Evolutionary conservation across 225 moss, liverwort and hornwort species (phyloP), one percentile per base, ranked within the genome.

Genomic region (Marchantia polymorpha): DNA sequence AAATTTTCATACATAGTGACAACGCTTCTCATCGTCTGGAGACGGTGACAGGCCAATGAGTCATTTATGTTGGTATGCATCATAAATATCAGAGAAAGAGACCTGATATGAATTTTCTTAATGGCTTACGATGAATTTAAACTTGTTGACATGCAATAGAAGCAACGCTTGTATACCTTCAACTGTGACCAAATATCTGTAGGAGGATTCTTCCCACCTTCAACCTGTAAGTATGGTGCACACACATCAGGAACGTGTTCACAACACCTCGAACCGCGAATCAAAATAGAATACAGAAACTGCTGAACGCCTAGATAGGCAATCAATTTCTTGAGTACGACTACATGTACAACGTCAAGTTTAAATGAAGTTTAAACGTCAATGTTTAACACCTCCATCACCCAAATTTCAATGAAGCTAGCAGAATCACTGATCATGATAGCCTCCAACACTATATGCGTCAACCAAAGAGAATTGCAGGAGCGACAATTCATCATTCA

Each of bases 101-200:
- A 39, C 39, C 39, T 39, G 39, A 2, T 2, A 39, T 39, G 5
- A 39, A 5, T 2, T 39, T 5, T 2, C 2, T 39, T 39, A 39
- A 39, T 39, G 2, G 5, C 3, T 39, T 39, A 39, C 39, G 39
- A 2, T 39, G 5, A 39, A 2, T 39, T 2, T 39, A 39, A 39
- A 39, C 39, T 39, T 39, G 3, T 39, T 39, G 39, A 39, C 2
- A 39, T 39, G 39, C 39, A 39, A 2, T 39, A 39, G 39, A 5
- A 39, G n/a, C 39, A 39, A 39, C 5, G 39, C 39, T 39, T 39
- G 5, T 73, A 25, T 79, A 85, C 84, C 84, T 85, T 85, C 64
- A 85, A 75, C 75, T 82, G 82, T 26, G 75, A 78, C 20, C 82
- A 2, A 47, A 86, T 76, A 60, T 85, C 85, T 65, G 85, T 85